Evolutionary conservation across 2,329 filamentous ascomycete species (phyloP).

Genomic region (Colletotrichum cuscutae): DNA sequence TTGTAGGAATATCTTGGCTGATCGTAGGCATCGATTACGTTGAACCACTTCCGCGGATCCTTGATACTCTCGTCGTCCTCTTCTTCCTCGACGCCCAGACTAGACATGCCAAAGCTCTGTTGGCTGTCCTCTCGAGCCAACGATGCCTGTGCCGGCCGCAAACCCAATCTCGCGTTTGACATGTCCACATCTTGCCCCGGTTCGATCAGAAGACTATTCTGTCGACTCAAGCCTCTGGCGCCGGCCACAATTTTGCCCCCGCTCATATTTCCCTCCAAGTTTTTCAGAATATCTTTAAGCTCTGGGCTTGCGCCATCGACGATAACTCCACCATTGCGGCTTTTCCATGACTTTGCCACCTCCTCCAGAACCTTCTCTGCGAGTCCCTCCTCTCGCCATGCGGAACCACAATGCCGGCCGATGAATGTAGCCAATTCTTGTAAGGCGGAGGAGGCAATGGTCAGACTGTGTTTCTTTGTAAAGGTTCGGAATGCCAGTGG

Average conservation of each 20-base stretch:
- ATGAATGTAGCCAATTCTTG: slow-evolving; percentile 89
- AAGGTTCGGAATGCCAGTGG: slow-evolving; percentile 95
- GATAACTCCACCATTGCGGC: slow-evolving; percentile 86
- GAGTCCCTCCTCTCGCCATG: slow-evolving; percentile 95
- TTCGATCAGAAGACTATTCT: slow-evolving; percentile 73
- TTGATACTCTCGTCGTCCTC: slow-evolving; percentile 67
- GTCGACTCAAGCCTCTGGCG: slow-evolving; percentile 65
- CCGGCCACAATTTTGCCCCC: slow-evolving; percentile 76
- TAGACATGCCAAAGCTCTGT: slow-evolving; percentile 71
- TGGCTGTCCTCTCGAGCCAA: slow-evolving; percentile 70
- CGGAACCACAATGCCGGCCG: slow-evolving; percentile 91
- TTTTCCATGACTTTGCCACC: slow-evolving; percentile 91
- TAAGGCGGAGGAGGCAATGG: slow-evolving; percentile 86
- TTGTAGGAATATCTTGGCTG: slow-evolving; percentile 86
- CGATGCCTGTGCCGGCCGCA: slow-evolving; percentile 54
- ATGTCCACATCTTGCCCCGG: slow-evolving; percentile 60
- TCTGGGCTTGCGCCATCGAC: slow-evolving; percentile 83
- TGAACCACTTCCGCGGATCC: slow-evolving; percentile 85
- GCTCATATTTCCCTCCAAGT: slow-evolving; percentile 86
- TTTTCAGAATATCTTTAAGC: slow-evolving; percentile 84
- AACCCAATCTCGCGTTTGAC: slow-evolving; percentile 65
- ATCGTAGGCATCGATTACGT: slow-evolving; percentile 83
- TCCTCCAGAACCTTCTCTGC: slow-evolving; percentile 95
- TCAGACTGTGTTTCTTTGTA: slow-evolving; percentile 97
- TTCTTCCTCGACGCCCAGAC: slow-evolving; percentile 62